Evolutionary conservation across 371 early-diverging fungal species (phyloP), one percentile per base, ranked within the genome.

Genomic region (Lichtheimia ramosa): DNA sequence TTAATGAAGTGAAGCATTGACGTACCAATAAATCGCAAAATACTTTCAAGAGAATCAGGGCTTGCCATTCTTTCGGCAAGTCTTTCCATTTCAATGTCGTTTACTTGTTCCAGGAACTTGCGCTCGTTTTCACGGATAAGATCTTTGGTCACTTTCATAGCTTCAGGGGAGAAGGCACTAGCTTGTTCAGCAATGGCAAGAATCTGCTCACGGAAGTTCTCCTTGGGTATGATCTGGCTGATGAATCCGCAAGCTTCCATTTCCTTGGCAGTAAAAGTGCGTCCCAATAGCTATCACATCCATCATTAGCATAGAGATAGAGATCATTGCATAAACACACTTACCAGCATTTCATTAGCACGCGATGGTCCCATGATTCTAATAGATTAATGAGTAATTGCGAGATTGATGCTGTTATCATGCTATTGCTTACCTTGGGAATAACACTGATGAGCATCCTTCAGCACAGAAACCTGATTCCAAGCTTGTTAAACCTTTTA

Each of bases 271-370:
- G 82, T 70, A 61, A 80, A 77, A 41, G 72, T 76, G 50, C 74
- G 62, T 5, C 84, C 85, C 77, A 86, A 69, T 23, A 83, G 64
- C 79, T 83, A 59, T 16, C 3, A 34, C 10, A 2, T 8, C 34
- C 34, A 8, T 8, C 6, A 41, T 21, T 12, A 8, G 48, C 41
- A 56, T 3, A 3, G n/a, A 4, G n/a, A 24, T 41, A 15, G 42
- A 39, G 5, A 27, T 12, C 3, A 28, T 25, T 27, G 34, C 10
- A 10, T 25, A 21, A 20, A 12, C 16, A 4, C 43, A 51, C 70
- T 65, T 70, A 83, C 83, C 46, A 87, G 63, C 81, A 88, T 83
- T 58, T 87, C 83, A 64, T 84, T 88, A 16, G 88, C 89, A 18
- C 71, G 75, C 5, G 84, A 78, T 13, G 58, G 42, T 0, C 88